phyloP scores from a whole-genome alignment of 2,329 filamentous ascomycete species.

The Bipolaris gigantea region DNA sequence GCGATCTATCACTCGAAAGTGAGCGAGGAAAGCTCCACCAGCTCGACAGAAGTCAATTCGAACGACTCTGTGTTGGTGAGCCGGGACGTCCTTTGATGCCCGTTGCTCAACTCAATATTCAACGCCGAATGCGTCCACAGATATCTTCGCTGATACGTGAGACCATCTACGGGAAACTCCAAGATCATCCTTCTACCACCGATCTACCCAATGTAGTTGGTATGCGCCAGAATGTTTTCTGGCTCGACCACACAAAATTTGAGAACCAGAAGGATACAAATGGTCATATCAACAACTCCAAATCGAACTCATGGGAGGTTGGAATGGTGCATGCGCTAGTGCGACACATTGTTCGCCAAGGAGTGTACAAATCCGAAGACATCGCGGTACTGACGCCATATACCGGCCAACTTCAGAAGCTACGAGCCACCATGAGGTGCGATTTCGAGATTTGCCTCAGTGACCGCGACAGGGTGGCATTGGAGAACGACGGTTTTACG shows the following conservation, averaged over 20 bases:
- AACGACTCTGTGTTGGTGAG: constrained; percentile 54
- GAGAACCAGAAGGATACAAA: constrained; percentile 43
- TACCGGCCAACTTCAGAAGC: constrained; percentile 58
- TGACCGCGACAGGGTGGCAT: constrained; percentile 62
- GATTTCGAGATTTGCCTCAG: constrained; percentile 65
- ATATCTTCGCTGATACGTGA: constrained; percentile 62
- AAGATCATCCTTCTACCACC: constrained; percentile 51
- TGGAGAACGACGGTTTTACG: constrained; percentile 43
- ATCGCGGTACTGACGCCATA: constrained; percentile 74
- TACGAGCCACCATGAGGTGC: constrained; percentile 51
- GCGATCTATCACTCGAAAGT: constrained; percentile 56
- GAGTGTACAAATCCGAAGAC: constrained; percentile 60
- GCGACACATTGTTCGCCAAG: constrained; percentile 66
- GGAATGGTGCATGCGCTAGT: constrained; percentile 66
- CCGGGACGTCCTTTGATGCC: constrained; percentile 27
- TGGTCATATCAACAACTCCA: constrained; percentile 46
- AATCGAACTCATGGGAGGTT: constrained; percentile 62
- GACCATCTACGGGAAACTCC: constrained; percentile 60
- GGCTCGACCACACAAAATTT: constrained; percentile 60
- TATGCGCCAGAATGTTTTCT: constrained; percentile 59
- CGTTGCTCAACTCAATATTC: constrained; percentile 53
- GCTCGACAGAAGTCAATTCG: constrained; percentile 64
- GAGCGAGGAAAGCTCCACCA: constrained; percentile 53
- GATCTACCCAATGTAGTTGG: constrained; percentile 56
- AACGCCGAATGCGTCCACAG: constrained; percentile 66